phyloP scores from a whole-genome alignment of 352 stramenopile genomes.

The Phytophthora quininea region DNA sequence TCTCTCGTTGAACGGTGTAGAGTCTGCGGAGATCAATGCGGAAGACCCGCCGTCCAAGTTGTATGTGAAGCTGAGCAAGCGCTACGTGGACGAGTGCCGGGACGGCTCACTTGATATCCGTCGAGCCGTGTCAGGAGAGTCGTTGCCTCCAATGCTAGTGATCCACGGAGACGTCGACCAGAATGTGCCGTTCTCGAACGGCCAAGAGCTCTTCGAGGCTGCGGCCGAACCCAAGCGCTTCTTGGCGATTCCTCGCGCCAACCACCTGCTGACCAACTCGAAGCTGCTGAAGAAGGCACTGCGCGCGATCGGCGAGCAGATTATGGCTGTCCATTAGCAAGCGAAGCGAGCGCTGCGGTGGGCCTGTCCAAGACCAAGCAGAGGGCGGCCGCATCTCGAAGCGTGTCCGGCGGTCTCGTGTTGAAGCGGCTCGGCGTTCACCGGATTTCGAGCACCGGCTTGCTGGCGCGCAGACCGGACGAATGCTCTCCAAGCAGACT shows the following conservation, averaged over 20 bases:
- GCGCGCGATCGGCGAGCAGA: constrained; percentile 48
- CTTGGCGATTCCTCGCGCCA: constrained; percentile 59
- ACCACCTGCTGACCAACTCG: constrained; percentile 78
- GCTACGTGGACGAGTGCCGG: constrained; percentile 63
- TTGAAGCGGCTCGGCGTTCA: constrained; percentile 21
- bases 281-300: constrained; percentile 78
- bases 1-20: constrained; percentile 50
- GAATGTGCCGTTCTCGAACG: constrained; percentile 60
- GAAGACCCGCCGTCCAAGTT: constrained; percentile 45
- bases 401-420: constrained; percentile 27
- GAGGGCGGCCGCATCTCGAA: constrained; percentile 5
- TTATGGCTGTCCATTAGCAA: constrained; percentile 23
- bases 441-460: constrained; percentile 8
- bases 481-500: constrained; percentile 17
- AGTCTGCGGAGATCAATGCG: constrained; percentile 18
- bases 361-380: background rate
- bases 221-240: constrained; percentile 67
- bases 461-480: constrained; percentile 12
- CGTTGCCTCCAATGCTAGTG: constrained; percentile 53
- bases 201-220: constrained; percentile 57
- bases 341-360: background rate
- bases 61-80: constrained; percentile 50
- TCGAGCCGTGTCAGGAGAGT: constrained; percentile 25
- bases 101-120: constrained; percentile 53
- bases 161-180: constrained; percentile 72